Percentiles rank a stretch among this genome's conserved stretches.
These are phyloP conservation scores for Elongisporangium undulatum DNA, from an alignment of 352 stramenopile species.

Conservation along the genomic window DNA sequence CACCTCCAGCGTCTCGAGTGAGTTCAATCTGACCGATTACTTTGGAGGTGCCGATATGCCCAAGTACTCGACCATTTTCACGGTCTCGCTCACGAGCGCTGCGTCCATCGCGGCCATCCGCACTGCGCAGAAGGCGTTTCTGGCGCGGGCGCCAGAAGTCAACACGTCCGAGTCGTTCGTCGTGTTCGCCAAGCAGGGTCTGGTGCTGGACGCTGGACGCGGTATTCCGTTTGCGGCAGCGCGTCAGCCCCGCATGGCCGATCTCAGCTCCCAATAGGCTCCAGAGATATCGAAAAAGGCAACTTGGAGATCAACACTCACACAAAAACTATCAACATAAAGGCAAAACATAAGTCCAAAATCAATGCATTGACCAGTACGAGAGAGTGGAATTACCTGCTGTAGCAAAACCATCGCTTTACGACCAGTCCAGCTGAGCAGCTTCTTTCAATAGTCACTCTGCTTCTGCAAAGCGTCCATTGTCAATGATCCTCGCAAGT, in stretches of 20 bases:
- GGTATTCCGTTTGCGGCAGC: not conserved
- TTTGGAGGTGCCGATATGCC: slow-evolving; percentile 4
- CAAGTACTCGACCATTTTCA: slow-evolving; percentile 1
- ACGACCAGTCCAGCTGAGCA: too few relatives aligned
- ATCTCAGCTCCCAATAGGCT: not conserved
- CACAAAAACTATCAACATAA: too few relatives aligned
- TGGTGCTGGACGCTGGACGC: slow-evolving; percentile 1
- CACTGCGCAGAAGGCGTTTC: slow-evolving; percentile 7
- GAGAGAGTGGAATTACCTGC: too few relatives aligned
- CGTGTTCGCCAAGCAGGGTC: slow-evolving; percentile 7
- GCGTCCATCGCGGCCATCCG: slow-evolving; percentile 4
- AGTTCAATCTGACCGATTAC: slow-evolving; percentile 1
- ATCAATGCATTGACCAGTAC: too few relatives aligned
- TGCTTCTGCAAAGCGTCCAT: too few relatives aligned
- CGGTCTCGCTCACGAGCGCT: not conserved
- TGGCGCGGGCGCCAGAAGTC: slow-evolving; percentile 2
- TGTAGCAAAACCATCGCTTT: too few relatives aligned
- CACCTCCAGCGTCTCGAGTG: not conserved
- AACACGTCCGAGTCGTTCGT: slow-evolving; percentile 8
- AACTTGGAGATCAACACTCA: too few relatives aligned
- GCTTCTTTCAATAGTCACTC: too few relatives aligned
- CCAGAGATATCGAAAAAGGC: not conserved
- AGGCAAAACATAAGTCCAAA: too few relatives aligned
- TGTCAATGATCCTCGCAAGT: too few relatives aligned
- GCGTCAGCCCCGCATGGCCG: not conserved